Evolutionary conservation across 768 basidiomycete genomes (phyloP).

Genomic region (Calvatia gigantea): DNA sequence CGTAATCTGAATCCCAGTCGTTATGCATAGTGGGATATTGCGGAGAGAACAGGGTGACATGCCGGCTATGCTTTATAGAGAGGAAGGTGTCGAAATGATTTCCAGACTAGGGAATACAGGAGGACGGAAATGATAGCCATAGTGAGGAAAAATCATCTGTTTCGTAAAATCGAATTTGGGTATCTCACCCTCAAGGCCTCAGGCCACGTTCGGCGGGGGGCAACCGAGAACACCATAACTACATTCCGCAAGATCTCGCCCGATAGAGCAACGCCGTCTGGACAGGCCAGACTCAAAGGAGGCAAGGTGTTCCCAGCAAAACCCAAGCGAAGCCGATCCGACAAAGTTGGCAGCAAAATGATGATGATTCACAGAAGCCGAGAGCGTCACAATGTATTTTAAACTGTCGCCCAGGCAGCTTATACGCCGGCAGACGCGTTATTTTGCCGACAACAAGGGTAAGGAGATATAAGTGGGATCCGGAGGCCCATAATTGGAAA

Average conservation of each 20-base stretch:
- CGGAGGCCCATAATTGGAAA: slow-evolving; percentile 3
- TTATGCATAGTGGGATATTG: slow-evolving; percentile 15
- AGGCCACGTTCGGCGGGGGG: slow-evolving; percentile 30
- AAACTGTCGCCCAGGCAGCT: background rate
- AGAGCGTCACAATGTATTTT: background rate
- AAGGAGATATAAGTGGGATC: slow-evolving; percentile 12
- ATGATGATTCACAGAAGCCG: slow-evolving; percentile 5
- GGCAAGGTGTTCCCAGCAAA: slow-evolving; percentile 31
- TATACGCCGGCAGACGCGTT: slow-evolving; percentile 4
- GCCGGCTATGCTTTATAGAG: slow-evolving; percentile 14
- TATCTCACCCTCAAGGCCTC: slow-evolving; percentile 29
- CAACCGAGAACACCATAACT: slow-evolving; percentile 20
- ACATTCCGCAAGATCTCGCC: slow-evolving; percentile 31
- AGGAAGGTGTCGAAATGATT: slow-evolving; percentile 1
- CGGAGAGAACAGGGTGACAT: slow-evolving; percentile 14
- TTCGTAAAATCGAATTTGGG: slow-evolving; percentile 26
- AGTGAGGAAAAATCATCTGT: slow-evolving; percentile 26
- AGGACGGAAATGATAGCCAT: slow-evolving; percentile 26
- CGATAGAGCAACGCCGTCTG: slow-evolving; percentile 29
- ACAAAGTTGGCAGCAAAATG: slow-evolving; percentile 5
- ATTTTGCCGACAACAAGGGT: slow-evolving; percentile 8
- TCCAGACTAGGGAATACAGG: slow-evolving; percentile 18
- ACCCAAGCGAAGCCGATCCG: slow-evolving; percentile 13
- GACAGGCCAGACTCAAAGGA: slow-evolving; percentile 16
- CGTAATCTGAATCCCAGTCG: slow-evolving; percentile 22